Evolutionary conservation across 192 early-diverging fungal species (phyloP).

Genomic region (Chytriomyces confervae): DNA sequence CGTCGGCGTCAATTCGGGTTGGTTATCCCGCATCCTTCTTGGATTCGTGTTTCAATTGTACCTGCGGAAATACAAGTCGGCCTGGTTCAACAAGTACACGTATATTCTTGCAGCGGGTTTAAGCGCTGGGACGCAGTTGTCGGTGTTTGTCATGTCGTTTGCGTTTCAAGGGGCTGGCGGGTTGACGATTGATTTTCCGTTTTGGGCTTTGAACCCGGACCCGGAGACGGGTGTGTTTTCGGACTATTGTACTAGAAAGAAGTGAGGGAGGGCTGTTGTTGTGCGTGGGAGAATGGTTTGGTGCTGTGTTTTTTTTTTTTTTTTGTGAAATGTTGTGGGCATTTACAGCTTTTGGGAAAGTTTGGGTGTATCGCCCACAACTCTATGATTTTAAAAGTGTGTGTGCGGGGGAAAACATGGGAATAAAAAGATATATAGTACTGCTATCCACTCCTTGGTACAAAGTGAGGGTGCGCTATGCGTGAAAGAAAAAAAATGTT

Average conservation of each 20-base stretch:
- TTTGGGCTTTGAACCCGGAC: slow-evolving; percentile 29
- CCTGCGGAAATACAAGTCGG: slow-evolving; percentile 66
- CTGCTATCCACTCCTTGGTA: no score
- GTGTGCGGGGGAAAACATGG: no score
- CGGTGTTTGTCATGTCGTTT: slow-evolving; percentile 8
- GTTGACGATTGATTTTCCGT: neutral
- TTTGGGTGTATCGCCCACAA: no score
- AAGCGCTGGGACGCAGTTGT: slow-evolving; percentile 46
- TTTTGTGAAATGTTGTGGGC: no score
- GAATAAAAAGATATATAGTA: no score
- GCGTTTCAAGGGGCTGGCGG: neutral
- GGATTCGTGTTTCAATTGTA: slow-evolving; percentile 76
- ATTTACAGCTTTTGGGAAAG: no score
- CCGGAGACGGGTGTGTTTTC: neutral
- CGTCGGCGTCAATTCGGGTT: slow-evolving; percentile 29
- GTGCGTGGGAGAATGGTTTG: no score
- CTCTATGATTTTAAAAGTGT: no score
- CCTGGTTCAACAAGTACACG: slow-evolving; percentile 68
- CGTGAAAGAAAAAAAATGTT: no score
- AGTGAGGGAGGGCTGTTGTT: no score
- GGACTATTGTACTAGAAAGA: slow-evolving; percentile 2
- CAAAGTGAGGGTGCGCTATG: no score
- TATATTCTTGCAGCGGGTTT: slow-evolving; percentile 63
- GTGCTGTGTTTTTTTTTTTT: no score
- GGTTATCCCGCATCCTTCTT: slow-evolving; percentile 45